A percentile compares a stretch with the other conserved stretches of the same genome.
phyloP scores from a whole-genome alignment of 768 basidiomycete species.

The Russula sp. region DNA sequence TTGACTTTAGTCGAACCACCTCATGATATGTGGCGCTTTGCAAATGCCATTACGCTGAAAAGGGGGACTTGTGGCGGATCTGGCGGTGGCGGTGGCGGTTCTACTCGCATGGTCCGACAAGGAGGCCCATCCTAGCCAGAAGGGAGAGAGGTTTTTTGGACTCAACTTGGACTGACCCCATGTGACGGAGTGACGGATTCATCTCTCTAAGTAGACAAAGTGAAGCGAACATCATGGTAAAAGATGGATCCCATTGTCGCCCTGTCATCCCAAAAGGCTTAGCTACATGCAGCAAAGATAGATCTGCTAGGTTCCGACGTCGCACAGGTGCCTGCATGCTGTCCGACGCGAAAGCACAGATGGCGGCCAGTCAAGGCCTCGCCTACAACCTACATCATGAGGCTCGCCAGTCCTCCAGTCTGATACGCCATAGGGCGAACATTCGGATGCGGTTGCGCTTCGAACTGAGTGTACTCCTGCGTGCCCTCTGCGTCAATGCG shows the following conservation, averaged over 20 bases:
- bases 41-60: neutral
- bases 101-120: neutral
- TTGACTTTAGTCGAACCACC: neutral
- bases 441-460: conserved; percentile 81
- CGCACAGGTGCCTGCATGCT: neutral
- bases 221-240: neutral
- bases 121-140: neutral
- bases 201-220: neutral
- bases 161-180: neutral
- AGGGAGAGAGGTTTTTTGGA: neutral
- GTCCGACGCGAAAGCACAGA: neutral
- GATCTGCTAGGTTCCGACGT: neutral
- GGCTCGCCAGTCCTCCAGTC: conserved; percentile 53
- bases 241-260: conserved; percentile 4
- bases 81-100: no score
- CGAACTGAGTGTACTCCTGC: conserved; percentile 73
- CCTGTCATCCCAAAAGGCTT: neutral
- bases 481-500: conserved; percentile 76
- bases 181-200: conserved; percentile 1
- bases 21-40: neutral
- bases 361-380: neutral
- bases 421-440: conserved; percentile 93
- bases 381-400: conserved; percentile 55
- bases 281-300: conserved; percentile 5
- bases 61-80: neutral